phyloP scores from a whole-genome alignment of 306 rosid genomes.

The Rubus parviflorus region DNA sequence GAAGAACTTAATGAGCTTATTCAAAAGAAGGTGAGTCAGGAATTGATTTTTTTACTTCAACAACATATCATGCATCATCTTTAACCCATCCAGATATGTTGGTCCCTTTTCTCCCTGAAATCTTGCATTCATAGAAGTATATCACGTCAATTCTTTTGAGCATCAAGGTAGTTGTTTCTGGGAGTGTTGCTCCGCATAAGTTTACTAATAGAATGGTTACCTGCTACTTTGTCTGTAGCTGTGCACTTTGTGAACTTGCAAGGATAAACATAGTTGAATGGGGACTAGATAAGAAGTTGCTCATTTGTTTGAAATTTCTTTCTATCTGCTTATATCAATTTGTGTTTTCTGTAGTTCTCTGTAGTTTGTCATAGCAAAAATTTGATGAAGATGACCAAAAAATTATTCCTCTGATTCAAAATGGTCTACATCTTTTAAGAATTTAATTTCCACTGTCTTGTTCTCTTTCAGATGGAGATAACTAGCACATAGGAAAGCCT shows the following conservation, averaged over 20 bases:
- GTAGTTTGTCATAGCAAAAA: constrained; percentile 1
- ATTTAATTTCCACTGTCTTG: background rate
- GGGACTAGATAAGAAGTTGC: background rate
- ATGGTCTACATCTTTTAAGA: background rate
- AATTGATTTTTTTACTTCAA: background rate
- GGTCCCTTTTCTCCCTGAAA: background rate
- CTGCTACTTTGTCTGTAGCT: background rate
- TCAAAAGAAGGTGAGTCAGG: constrained; percentile 69
- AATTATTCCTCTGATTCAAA: background rate
- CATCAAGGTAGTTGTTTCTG: background rate
- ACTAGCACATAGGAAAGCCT: background rate
- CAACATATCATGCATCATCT: background rate
- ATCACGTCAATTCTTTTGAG: background rate
- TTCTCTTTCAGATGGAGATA: background rate
- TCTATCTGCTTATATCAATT: background rate
- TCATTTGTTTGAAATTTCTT: background rate
- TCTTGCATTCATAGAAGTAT: background rate
- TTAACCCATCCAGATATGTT: background rate
- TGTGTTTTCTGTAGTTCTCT: background rate
- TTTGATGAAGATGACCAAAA: background rate
- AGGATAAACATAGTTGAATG: constrained; percentile 5
- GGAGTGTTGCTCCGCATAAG: background rate
- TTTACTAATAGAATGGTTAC: background rate
- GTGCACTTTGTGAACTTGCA: background rate
- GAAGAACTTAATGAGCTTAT: constrained; percentile 80